Evolutionary conservation across 805 yeast genomes (phyloP).

Genomic region (Metschnikowia bowlesiae): DNA sequence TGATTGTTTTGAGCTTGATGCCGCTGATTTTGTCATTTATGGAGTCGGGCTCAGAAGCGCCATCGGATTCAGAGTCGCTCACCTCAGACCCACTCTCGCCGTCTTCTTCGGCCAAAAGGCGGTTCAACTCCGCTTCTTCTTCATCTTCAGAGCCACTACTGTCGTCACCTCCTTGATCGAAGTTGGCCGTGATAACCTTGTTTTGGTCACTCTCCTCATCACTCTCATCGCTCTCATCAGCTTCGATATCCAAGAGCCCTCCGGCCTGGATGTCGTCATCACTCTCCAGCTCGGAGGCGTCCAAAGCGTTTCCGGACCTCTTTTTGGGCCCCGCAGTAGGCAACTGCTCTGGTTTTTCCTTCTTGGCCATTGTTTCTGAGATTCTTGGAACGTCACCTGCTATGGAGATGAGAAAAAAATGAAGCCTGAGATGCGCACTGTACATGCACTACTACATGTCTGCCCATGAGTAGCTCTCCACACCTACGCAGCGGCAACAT

Average conservation of each 20-base stretch:
- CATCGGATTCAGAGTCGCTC: conserved; percentile 49
- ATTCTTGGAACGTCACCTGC: not conserved
- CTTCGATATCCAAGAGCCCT: conserved; percentile 15
- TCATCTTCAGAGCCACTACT: conserved; percentile 28
- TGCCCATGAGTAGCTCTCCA: not conserved
- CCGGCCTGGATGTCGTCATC: conserved; percentile 12
- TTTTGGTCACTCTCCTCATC: conserved; percentile 1
- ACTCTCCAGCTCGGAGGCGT: conserved; percentile 8
- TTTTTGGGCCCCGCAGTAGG: conserved; percentile 8
- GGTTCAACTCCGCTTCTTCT: conserved; percentile 50
- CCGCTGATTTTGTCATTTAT: conserved; percentile 54
- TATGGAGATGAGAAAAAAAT: conserved; percentile 8
- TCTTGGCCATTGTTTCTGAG: conserved; percentile 12
- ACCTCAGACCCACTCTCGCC: conserved; percentile 26
- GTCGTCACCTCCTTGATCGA: conserved; percentile 5
- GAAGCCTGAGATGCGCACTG: conserved; percentile 5
- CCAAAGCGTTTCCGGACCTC: conserved; percentile 12
- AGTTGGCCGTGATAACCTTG: conserved; percentile 5
- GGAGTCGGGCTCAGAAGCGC: conserved; percentile 45
- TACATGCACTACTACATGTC: not conserved
- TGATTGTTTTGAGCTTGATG: conserved; percentile 47
- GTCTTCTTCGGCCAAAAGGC: conserved; percentile 54
- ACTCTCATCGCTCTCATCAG: conserved; percentile 11
- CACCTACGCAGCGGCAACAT: conserved; percentile 14
- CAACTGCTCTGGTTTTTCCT: conserved; percentile 3